These are phyloP conservation scores for Murraya koenigii DNA, from an alignment of 345 rosid species.

Conservation along the genomic window DNA sequence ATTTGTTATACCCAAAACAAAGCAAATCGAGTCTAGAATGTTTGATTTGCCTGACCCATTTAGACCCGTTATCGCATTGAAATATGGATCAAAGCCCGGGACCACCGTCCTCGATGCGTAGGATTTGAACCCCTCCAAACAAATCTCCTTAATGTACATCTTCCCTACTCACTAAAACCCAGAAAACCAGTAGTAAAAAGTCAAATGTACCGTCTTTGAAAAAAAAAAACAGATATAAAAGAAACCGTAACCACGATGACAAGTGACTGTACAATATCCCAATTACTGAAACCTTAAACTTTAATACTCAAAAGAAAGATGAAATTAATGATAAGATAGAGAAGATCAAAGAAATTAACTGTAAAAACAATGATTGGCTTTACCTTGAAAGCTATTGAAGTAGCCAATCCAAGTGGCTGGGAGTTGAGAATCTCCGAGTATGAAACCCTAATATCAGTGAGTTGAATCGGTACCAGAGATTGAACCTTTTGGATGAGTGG, in stretches of 20 bases:
- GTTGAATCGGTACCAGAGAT: slow-evolving; percentile 9
- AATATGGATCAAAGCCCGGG: slow-evolving; percentile 86
- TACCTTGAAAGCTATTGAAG: background rate
- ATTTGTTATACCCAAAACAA: slow-evolving; percentile 95
- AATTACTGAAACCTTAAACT: background rate
- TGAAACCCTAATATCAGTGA: slow-evolving; percentile 6
- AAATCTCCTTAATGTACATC: slow-evolving; percentile 86
- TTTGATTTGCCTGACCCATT: slow-evolving; percentile 99
- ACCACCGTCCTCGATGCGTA: slow-evolving; percentile 95
- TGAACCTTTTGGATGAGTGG: slow-evolving; percentile 4
- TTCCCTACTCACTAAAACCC: slow-evolving; percentile 11
- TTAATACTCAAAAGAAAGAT: background rate
- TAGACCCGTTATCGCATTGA: slow-evolving; percentile 94
- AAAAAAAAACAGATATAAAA: background rate
- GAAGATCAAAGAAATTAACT: background rate
- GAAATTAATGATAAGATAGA: background rate
- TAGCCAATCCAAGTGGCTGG: background rate
- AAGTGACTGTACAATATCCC: background rate
- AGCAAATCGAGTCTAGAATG: slow-evolving; percentile 94
- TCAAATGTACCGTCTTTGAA: background rate
- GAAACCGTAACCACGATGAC: no score
- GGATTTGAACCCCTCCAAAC: slow-evolving; percentile 95
- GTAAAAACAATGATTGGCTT: background rate
- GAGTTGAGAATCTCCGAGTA: slow-evolving; percentile 18
- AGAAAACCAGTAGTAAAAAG: background rate